These are phyloP conservation scores for Ampelomyces quisqualis DNA, from an alignment of 2,329 filamentous ascomycete species.

Conservation along the genomic window DNA sequence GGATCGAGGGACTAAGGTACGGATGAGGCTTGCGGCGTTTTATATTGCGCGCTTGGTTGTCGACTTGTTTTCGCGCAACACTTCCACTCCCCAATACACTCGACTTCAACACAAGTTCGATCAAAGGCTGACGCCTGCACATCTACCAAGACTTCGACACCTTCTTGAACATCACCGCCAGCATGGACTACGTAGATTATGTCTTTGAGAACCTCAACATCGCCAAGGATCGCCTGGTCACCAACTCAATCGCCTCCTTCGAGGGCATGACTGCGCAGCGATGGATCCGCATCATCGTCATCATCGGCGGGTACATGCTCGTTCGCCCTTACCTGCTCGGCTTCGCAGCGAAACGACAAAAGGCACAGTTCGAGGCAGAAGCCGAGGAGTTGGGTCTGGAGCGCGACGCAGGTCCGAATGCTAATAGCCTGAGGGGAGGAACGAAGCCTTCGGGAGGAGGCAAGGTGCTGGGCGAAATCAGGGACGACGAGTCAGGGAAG, in stretches of 20 bases:
- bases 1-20: background rate
- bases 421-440: conserved; percentile 39
- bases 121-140: background rate
- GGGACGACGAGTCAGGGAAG: conserved; percentile 53
- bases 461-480: conserved; percentile 35
- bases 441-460: conserved; percentile 47
- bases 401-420: conserved; percentile 33
- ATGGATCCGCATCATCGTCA: conserved; percentile 67
- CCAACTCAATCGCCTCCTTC: conserved; percentile 49
- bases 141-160: background rate
- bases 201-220: conserved; percentile 30
- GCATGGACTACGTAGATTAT: conserved; percentile 7
- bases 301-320: conserved; percentile 72
- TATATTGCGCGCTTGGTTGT: background rate
- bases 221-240: conserved; percentile 41
- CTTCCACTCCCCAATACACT: background rate
- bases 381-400: conserved; percentile 44
- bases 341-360: conserved; percentile 62
- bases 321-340: conserved; percentile 71
- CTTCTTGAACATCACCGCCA: conserved; percentile 1
- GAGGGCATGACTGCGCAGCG: conserved; percentile 47
- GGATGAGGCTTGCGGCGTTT: conserved; percentile 2
- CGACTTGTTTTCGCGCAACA: conserved; percentile 1
- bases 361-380: conserved; percentile 61
- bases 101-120: background rate